phyloP scores from a whole-genome alignment of 2,329 filamentous ascomycete species.

The Lecanicillium sp. region DNA sequence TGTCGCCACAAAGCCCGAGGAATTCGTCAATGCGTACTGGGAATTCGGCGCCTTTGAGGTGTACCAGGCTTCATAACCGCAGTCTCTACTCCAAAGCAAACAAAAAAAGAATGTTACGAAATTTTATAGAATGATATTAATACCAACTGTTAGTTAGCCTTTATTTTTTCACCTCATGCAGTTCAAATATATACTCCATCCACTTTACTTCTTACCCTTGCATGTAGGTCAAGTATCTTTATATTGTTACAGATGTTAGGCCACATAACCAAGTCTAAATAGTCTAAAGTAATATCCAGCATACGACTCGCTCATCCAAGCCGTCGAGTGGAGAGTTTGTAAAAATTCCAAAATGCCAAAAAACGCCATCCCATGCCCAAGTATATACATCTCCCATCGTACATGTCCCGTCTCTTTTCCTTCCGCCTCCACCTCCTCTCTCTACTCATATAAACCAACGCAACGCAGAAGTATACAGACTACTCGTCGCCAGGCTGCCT shows the following conservation, averaged over 20 bases:
- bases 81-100: neutral
- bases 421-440: too few species aligned
- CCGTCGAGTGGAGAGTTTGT: constrained; percentile 16
- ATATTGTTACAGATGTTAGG: too few species aligned
- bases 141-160: too few species aligned
- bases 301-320: constrained; percentile 5
- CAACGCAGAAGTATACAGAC: constrained; percentile 13
- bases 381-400: constrained; percentile 24
- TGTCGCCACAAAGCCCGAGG: constrained; percentile 50
- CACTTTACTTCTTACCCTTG: too few species aligned
- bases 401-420: too few species aligned
- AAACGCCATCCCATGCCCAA: constrained; percentile 21
- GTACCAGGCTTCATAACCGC: constrained; percentile 36
- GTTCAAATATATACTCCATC: too few species aligned
- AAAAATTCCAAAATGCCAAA: constrained; percentile 25
- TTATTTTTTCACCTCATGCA: too few species aligned
- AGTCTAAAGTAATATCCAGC: too few species aligned
- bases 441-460: constrained; percentile 19
- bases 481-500: constrained; percentile 63
- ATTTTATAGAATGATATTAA: neutral
- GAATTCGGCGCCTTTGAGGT: constrained; percentile 57
- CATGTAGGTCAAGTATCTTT: too few species aligned
- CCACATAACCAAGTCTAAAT: too few species aligned
- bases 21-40: constrained; percentile 57
- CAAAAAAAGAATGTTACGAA: neutral